A percentile compares a stretch with the other conserved stretches of the same genome.
These are phyloP conservation scores for Aspergillus unguis DNA, from an alignment of 2,329 filamentous ascomycete species.

Conservation along the genomic window DNA sequence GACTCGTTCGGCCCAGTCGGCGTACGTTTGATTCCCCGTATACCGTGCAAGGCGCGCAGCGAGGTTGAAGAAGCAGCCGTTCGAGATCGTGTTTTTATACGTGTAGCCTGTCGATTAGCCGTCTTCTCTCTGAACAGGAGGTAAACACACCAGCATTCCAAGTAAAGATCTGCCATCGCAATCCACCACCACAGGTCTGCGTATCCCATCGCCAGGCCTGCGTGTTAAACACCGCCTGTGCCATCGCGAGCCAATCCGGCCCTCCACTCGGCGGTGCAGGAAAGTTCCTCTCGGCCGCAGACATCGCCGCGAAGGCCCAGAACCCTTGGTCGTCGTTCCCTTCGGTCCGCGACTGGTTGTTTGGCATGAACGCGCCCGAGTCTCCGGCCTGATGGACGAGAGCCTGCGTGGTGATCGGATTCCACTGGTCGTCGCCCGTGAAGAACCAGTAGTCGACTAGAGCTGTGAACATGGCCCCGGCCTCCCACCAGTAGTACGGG, in stretches of 20 bases:
- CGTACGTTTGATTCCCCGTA: slow-evolving; percentile 31
- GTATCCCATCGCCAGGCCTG: slow-evolving; percentile 69
- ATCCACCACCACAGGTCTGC: slow-evolving; percentile 64
- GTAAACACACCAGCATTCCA: slow-evolving; percentile 26
- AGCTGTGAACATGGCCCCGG: slow-evolving; percentile 42
- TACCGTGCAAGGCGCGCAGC: slow-evolving; percentile 31
- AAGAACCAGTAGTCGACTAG: slow-evolving; percentile 45
- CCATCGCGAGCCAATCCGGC: slow-evolving; percentile 74
- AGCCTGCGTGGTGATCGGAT: slow-evolving; percentile 35
- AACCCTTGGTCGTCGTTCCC: slow-evolving; percentile 60
- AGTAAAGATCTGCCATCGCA: slow-evolving; percentile 45
- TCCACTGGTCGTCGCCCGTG: slow-evolving; percentile 42
- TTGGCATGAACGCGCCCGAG: slow-evolving; percentile 40
- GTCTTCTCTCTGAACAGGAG: background rate
- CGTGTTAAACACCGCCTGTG: slow-evolving; percentile 76
- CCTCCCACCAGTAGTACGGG: slow-evolving; percentile 49
- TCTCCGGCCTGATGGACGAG: slow-evolving; percentile 39
- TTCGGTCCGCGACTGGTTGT: slow-evolving; percentile 41
- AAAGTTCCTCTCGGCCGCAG: slow-evolving; percentile 50
- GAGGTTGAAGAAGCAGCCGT: slow-evolving; percentile 32
- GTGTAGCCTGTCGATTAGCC: slow-evolving; percentile 19
- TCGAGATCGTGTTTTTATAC: slow-evolving; percentile 36
- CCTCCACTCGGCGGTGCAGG: slow-evolving; percentile 48
- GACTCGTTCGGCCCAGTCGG: slow-evolving; percentile 65
- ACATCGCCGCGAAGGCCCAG: slow-evolving; percentile 57